Evolutionary conservation across 2,329 filamentous ascomycete species (phyloP).

Genomic region (Xylariales sp.): DNA sequence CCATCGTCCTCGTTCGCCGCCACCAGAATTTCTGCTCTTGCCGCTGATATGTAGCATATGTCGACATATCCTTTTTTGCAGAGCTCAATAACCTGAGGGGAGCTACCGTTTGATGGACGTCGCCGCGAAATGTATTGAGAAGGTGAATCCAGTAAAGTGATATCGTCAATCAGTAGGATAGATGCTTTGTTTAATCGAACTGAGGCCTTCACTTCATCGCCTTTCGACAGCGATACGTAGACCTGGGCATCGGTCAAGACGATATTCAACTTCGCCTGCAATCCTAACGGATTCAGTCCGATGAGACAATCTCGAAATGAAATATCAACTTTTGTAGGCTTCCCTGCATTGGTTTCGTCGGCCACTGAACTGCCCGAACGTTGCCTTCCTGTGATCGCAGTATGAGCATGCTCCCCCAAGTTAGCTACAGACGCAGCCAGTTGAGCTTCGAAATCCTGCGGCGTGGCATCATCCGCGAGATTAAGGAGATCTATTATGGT

Average conservation of each 20-base stretch:
- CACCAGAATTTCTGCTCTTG: constrained; percentile 63
- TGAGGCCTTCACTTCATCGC: constrained; percentile 58
- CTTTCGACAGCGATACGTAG: constrained; percentile 61
- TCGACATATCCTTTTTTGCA: constrained; percentile 74
- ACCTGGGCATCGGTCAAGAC: constrained; percentile 76
- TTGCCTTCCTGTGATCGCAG: constrained; percentile 34
- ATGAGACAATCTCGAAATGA: constrained; percentile 75
- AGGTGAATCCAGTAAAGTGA: constrained; percentile 37
- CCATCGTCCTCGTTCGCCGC: constrained; percentile 49
- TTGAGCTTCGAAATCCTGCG: constrained; percentile 69
- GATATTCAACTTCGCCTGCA: constrained; percentile 71
- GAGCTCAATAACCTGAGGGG: constrained; percentile 50
- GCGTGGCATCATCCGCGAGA: constrained; percentile 60
- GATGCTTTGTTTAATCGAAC: constrained; percentile 76
- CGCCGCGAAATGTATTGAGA: constrained; percentile 33
- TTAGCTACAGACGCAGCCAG: constrained; percentile 78
- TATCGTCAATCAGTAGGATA: constrained; percentile 77
- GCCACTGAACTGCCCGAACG: constrained; percentile 12
- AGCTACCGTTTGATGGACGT: constrained; percentile 32
- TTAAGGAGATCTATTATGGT: constrained; percentile 77
- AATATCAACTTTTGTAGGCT: constrained; percentile 67
- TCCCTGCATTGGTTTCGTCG: constrained; percentile 29
- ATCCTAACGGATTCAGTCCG: constrained; percentile 75
- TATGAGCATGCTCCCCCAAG: constrained; percentile 60
- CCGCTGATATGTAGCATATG: constrained; percentile 82